Percentiles rank a stretch among this genome's conserved stretches.
Conservation (phyloP, 1,284 basidiomycete species). For the Ustilago bromivora region DNA sequence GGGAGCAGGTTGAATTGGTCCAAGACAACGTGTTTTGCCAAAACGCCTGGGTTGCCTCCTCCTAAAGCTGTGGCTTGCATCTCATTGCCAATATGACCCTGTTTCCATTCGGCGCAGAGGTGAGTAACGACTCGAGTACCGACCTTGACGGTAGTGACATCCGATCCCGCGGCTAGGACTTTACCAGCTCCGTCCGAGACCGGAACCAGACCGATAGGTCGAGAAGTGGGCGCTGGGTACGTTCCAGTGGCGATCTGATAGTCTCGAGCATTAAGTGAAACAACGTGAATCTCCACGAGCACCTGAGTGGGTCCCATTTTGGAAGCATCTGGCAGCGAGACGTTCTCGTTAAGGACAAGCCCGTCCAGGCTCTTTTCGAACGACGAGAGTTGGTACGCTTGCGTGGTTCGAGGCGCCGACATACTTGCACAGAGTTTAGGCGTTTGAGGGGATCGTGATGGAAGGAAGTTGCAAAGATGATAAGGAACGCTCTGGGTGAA, state of each 20-base stretch:
- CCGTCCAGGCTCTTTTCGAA: conserved; percentile 34
- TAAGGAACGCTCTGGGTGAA: not conserved
- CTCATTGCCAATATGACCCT: conserved; percentile 40
- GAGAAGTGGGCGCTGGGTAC: conserved; percentile 36
- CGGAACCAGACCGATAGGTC: conserved; percentile 26
- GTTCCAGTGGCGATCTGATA: conserved; percentile 45
- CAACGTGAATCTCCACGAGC: conserved; percentile 39
- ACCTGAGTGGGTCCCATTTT: conserved; percentile 20
- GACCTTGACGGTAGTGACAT: conserved; percentile 23
- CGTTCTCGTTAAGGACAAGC: conserved; percentile 20
- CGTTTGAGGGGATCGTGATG: not conserved
- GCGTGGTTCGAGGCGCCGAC: conserved; percentile 21
- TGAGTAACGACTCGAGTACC: conserved; percentile 43
- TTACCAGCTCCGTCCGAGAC: conserved; percentile 41
- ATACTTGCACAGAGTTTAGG: not conserved
- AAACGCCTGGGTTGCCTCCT: conserved; percentile 30
- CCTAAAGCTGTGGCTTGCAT: conserved; percentile 43
- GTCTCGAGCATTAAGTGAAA: conserved; percentile 48
- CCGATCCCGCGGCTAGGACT: conserved; percentile 23
- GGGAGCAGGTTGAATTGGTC: conserved; percentile 39
- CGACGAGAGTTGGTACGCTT: conserved; percentile 32
- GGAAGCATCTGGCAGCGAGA: conserved; percentile 15
- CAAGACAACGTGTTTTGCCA: conserved; percentile 31
- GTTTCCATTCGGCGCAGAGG: conserved; percentile 31
- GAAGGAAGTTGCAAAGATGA: not conserved